phyloP scores from a whole-genome alignment of 139 green algal species.

The Chlorella vulgaris region DNA sequence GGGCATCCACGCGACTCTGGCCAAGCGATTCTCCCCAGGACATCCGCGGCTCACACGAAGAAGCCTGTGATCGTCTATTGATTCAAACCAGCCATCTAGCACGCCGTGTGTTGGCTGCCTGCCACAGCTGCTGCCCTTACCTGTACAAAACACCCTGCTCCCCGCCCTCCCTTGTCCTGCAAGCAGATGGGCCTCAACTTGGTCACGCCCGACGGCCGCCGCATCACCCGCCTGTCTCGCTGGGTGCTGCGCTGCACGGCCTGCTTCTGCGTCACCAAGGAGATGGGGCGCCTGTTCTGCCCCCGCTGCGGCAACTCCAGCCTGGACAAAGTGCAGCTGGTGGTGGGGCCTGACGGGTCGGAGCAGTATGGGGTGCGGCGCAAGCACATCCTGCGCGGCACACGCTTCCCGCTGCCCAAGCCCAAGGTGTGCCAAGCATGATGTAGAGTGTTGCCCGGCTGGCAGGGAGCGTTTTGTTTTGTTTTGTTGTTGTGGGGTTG shows the following conservation, averaged over 20 bases:
- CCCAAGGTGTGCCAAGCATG: slow-evolving; percentile 68
- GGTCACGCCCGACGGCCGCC: slow-evolving; percentile 75
- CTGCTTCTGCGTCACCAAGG: slow-evolving; percentile 77
- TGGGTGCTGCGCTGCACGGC: slow-evolving; percentile 89
- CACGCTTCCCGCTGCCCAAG: slow-evolving; percentile 88
- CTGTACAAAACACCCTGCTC: neutral
- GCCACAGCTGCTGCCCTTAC: neutral
- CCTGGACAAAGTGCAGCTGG: slow-evolving; percentile 85
- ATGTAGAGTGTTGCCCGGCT: neutral
- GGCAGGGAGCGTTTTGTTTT: neutral
- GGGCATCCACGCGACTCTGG: too few species aligned
- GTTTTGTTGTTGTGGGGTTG: too few species aligned
- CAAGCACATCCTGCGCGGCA: slow-evolving; percentile 82
- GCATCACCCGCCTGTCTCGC: slow-evolving; percentile 67
- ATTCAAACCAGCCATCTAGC: neutral
- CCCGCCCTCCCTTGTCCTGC: neutral
- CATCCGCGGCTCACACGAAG: too few species aligned
- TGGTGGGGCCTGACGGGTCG: slow-evolving; percentile 67
- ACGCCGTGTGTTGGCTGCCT: neutral
- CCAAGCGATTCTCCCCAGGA: too few species aligned
- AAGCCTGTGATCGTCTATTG: too few species aligned
- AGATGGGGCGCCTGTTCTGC: slow-evolving; percentile 88
- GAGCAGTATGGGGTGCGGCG: slow-evolving; percentile 84
- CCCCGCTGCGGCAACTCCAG: slow-evolving; percentile 91
- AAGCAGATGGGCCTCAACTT: slow-evolving; percentile 91